Percentiles rank a stretch among this genome's conserved stretches.
Evolutionary conservation across 768 basidiomycete species (phyloP).

Genomic region (Leucosporidium scottii): DNA sequence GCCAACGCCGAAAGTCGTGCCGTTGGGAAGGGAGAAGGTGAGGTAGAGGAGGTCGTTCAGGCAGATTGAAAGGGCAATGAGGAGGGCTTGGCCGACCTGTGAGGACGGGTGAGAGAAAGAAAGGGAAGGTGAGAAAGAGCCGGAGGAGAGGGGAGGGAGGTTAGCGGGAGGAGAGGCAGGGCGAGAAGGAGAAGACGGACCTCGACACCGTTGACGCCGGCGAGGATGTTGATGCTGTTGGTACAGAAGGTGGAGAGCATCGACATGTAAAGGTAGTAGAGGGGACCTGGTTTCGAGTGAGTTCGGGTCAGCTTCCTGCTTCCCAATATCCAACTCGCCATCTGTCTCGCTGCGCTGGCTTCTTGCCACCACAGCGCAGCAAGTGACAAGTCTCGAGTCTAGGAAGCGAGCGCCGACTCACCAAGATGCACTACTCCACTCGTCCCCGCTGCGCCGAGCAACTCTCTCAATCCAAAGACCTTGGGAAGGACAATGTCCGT

Average conservation of each 20-base stretch:
- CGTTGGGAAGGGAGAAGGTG: slow-evolving; percentile 52
- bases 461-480: slow-evolving; percentile 53
- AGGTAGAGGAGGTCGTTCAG: slow-evolving; percentile 89
- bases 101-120: background rate
- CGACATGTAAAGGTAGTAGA: slow-evolving; percentile 96
- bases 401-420: slow-evolving; percentile 42
- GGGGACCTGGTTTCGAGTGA: slow-evolving; percentile 55
- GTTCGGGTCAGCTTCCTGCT: background rate
- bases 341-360: too few relatives aligned
- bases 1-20: slow-evolving; percentile 57
- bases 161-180: background rate
- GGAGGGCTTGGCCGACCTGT: slow-evolving; percentile 72
- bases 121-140: too few relatives aligned
- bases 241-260: slow-evolving; percentile 92
- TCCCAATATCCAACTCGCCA: too few relatives aligned
- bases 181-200: slow-evolving; percentile 8
- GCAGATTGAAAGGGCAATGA: slow-evolving; percentile 84
- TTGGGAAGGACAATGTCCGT: slow-evolving; percentile 89
- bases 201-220: slow-evolving; percentile 95
- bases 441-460: slow-evolving; percentile 50
- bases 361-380: too few relatives aligned
- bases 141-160: too few relatives aligned
- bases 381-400: background rate
- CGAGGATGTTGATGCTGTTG: slow-evolving; percentile 97
- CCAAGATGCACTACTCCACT: slow-evolving; percentile 74